Percentiles rank a stretch among this genome's conserved stretches.
phyloP scores from a whole-genome alignment of 208 protist genomes.

The Trypanosoma scelopori region DNA sequence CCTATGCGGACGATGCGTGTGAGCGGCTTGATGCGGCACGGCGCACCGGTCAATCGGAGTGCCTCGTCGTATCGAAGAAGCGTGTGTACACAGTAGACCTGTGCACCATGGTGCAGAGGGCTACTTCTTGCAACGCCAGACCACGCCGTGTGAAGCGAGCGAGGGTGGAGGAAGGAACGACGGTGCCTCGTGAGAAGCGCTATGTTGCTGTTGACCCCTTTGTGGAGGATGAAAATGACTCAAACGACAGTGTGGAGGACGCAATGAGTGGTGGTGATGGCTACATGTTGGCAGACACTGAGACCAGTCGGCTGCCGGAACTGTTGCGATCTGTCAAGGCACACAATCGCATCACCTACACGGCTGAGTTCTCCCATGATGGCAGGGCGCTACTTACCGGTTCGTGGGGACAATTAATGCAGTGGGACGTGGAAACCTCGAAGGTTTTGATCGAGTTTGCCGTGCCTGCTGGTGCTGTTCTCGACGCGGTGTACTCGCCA shows the following conservation, averaged over 20 bases:
- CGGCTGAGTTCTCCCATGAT: slow-evolving; percentile 14
- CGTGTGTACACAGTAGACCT: slow-evolving; percentile 67
- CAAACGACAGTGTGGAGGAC: background rate
- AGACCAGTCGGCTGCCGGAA: slow-evolving; percentile 2
- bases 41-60: slow-evolving; percentile 26
- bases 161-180: slow-evolving; percentile 32
- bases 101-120: slow-evolving; percentile 49
- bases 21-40: slow-evolving; percentile 65
- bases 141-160: slow-evolving; percentile 49
- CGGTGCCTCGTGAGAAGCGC: slow-evolving; percentile 29
- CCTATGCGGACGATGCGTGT: slow-evolving; percentile 48
- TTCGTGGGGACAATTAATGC: slow-evolving; percentile 16
- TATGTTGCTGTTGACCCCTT: slow-evolving; percentile 45
- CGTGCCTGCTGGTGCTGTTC: slow-evolving; percentile 15
- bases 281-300: slow-evolving; percentile 18
- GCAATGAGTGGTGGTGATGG: background rate
- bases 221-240: slow-evolving; percentile 17
- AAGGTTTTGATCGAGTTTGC: slow-evolving; percentile 20
- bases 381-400: slow-evolving; percentile 25
- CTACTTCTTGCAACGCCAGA: slow-evolving; percentile 20
- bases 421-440: slow-evolving; percentile 33
- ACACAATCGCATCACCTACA: slow-evolving; percentile 9
- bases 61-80: slow-evolving; percentile 56
- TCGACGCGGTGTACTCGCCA: slow-evolving; percentile 23
- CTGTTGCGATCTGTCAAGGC: slow-evolving; percentile 18